Evolutionary conservation across 805 yeast genomes (phyloP), one percentile per base, ranked within the genome.

Genomic region (Kregervanrija delftensis): DNA sequence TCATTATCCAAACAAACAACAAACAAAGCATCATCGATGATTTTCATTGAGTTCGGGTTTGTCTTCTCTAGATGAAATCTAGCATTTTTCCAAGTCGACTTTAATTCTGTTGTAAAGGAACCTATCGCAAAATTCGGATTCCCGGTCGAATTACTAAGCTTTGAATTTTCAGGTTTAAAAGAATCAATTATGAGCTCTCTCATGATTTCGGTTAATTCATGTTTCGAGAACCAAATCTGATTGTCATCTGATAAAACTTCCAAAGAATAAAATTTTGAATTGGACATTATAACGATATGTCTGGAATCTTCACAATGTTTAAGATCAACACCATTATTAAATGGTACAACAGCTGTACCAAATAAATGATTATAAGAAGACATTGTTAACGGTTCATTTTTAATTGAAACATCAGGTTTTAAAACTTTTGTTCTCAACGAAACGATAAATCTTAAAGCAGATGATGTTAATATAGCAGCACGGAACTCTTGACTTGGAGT

Each of bases 401-500:
- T 66, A 40, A 68, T 69, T 2, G 83, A 77, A 17, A 61, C 41
- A 60, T 85, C 95, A 0, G 81, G 77, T 40, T 73, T 68, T 43
- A 85, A 64, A 0, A 72, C 61, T 12, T 73, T 78, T 37, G 66
- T 68, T 43, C 84, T 70, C 46, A 83, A 63, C 12, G 84, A 76
- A 12, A 78, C 66, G 13, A 82, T 72, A 51, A 85, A 85, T 60
- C 86, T 76, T 55, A 83, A 65, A 2, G 86, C 72, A 4, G 89
- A 81, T 43, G 78, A 74, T 28, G 83, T 71, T 49, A 85, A 63
- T 28, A 76, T 80, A 2, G 90, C 79, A 8, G 90, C 81, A 33
- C 91, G 61, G 49, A 79, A 82, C 10, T 77, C 67, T 63, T 85
- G 95, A 42, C 75, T 68, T 12, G 87, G 85, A 11, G 70, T 62